A percentile compares a stretch with the other conserved stretches of the same genome.
Conservation (phyloP, 1,284 basidiomycete genomes). For the Xanthoconium separans region DNA sequence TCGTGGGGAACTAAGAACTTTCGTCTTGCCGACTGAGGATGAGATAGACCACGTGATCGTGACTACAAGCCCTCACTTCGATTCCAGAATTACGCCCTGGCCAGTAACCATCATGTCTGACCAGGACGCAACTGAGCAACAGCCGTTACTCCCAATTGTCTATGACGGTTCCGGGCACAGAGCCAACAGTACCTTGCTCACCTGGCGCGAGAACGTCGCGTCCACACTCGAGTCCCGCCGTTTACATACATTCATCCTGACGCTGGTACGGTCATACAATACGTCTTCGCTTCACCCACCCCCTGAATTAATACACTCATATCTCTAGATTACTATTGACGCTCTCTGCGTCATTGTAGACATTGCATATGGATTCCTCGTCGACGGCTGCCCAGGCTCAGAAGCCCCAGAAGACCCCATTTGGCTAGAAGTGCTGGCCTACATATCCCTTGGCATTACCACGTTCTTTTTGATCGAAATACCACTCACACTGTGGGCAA, state of each 20-base stretch:
- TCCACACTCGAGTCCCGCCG: slow-evolving; percentile 50
- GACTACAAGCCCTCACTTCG: slow-evolving; percentile 9
- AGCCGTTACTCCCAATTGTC: slow-evolving; percentile 49
- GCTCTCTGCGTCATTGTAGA: slow-evolving; percentile 66
- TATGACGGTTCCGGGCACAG: slow-evolving; percentile 19
- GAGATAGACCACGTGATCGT: slow-evolving; percentile 29
- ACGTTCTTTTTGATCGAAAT: slow-evolving; percentile 76
- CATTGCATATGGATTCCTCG: slow-evolving; percentile 65
- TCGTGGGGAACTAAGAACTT: too few species aligned
- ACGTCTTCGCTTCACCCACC: slow-evolving; percentile 10
- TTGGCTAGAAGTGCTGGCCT: slow-evolving; percentile 63
- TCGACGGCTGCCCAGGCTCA: slow-evolving; percentile 46
- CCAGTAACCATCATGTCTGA: slow-evolving; percentile 32
- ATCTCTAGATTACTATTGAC: slow-evolving; percentile 59
- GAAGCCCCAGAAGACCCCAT: slow-evolving; percentile 47
- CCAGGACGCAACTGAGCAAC: slow-evolving; percentile 48
- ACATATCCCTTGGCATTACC: slow-evolving; percentile 66
- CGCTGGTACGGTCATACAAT: slow-evolving; percentile 43
- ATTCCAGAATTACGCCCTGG: slow-evolving; percentile 11
- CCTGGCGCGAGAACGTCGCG: slow-evolving; percentile 41
- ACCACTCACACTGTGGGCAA: slow-evolving; percentile 62
- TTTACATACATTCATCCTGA: slow-evolving; percentile 59
- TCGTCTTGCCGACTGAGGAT: too few species aligned
- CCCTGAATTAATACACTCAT: slow-evolving; percentile 10
- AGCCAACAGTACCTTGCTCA: slow-evolving; percentile 13